phyloP scores from a whole-genome alignment of 768 basidiomycete genomes.

The Clitopilus hobsonii region DNA sequence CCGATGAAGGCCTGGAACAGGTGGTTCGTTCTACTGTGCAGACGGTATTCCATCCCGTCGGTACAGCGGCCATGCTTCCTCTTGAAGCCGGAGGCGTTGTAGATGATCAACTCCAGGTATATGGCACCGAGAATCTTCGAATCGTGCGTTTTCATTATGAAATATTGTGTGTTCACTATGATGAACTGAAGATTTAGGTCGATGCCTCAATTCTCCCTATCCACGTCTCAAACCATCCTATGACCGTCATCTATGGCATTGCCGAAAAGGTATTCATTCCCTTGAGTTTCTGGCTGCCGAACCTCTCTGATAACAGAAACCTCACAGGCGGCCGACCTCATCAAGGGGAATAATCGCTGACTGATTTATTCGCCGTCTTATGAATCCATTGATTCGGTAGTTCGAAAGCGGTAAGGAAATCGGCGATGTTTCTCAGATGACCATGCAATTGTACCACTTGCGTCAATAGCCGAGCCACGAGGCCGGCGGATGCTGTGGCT shows the following conservation, averaged over 20 bases:
- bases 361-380: too few species aligned
- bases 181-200: constrained; percentile 11
- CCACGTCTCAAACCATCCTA: constrained; percentile 7
- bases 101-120: constrained; percentile 42
- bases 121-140: constrained; percentile 50
- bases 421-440: background rate
- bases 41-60: constrained; percentile 26
- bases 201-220: constrained; percentile 7
- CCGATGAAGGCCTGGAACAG: constrained; percentile 23
- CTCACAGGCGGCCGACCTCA: constrained; percentile 9
- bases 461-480: too few species aligned
- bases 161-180: constrained; percentile 43
- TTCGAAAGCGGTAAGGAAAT: background rate
- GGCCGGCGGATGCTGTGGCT: too few species aligned
- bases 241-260: constrained; percentile 38
- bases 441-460: background rate
- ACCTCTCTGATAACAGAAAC: too few species aligned
- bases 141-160: constrained; percentile 43
- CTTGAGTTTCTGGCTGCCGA: background rate
- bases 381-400: too few species aligned
- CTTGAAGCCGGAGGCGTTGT: constrained; percentile 45
- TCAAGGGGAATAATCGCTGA: too few species aligned
- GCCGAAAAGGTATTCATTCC: constrained; percentile 32
- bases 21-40: background rate
- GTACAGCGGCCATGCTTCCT: constrained; percentile 48